Evolutionary conservation across 2,329 filamentous ascomycete species (phyloP), one percentile per base, ranked within the genome.

Genomic region (Alternaria arborescens): DNA sequence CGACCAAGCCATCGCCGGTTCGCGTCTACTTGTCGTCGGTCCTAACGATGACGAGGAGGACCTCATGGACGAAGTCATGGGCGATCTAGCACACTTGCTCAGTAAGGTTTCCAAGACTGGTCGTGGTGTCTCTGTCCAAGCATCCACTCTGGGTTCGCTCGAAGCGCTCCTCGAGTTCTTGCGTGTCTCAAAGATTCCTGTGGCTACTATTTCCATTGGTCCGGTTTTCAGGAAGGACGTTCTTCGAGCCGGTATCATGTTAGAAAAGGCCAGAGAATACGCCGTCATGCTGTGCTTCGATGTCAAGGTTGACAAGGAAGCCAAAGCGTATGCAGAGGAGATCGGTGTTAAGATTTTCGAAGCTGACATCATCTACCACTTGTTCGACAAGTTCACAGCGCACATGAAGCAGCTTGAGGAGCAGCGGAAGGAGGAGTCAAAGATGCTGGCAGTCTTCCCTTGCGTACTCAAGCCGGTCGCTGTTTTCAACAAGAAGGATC

Each of bases 251-350:
- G 94, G 93, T 75, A 91, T 92, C 70, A 99, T 99, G 95, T 80
- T 98, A 74, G 95, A 99, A 81, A 98, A 97, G 83, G 87, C 90
- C 16, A 93, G 93, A 68, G 94, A 99, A 77, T 96, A 90, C 71
- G 95, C 95, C n/a, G 92, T 98, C 77, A 99, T 99, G 95, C 89
- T 99, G 52, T 98, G 95, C 80, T 99, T 99, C 86, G 96, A 99
- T 79, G 95, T 99, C 82, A 98, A 97, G 84, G 92, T 99, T 16
- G 95, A 99, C 82, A 98, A 97, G 80, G 95, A 99, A 77, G 95
- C 95, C 0, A 89, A 91, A 68, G 86, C 87, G 10, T 97, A 98
- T 72, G 95, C 95, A 11, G 93, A 97, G 18, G 93, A 98, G 58
- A 89, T 97, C 64, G 93, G 93, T 52, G 92, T 99, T 82, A 98